phyloP scores from a whole-genome alignment of 2,329 filamentous ascomycete genomes.

The Juglanconis oblonga region DNA sequence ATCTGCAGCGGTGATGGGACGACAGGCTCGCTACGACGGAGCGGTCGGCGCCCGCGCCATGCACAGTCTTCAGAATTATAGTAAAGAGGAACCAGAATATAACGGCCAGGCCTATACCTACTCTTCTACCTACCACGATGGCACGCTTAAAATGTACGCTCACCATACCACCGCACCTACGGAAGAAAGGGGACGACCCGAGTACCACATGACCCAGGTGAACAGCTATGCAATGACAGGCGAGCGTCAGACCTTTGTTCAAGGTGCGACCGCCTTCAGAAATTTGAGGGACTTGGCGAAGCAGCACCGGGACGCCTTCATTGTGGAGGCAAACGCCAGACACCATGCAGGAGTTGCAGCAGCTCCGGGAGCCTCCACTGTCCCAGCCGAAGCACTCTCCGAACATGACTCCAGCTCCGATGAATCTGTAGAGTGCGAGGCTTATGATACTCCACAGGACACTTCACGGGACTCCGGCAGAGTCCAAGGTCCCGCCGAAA shows the following conservation, averaged over 20 bases:
- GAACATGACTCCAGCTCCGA: not conserved
- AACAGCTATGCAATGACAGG: constrained; percentile 27
- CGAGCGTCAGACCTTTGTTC: constrained; percentile 27
- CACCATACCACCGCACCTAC: constrained; percentile 32
- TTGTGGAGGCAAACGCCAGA: constrained; percentile 28
- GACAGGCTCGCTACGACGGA: constrained; percentile 36
- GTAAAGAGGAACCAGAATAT: constrained; percentile 27
- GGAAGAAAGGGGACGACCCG: constrained; percentile 27
- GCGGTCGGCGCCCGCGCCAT: constrained; percentile 35
- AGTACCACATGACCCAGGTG: constrained; percentile 41
- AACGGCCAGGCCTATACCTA: constrained; percentile 38
- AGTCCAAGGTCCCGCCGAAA: not conserved
- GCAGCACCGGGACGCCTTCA: constrained; percentile 33
- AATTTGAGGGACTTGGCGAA: constrained; percentile 38
- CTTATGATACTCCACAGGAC: not conserved
- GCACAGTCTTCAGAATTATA: constrained; percentile 20
- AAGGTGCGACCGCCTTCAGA: constrained; percentile 35
- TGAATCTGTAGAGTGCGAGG: not conserved
- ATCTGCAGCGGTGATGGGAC: constrained; percentile 25
- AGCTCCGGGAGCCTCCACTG: not conserved
- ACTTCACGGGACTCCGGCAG: not conserved
- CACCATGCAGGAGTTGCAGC: not conserved
- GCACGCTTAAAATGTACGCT: constrained; percentile 36
- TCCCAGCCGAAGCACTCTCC: not conserved
- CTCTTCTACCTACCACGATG: constrained; percentile 35